phyloP scores from a whole-genome alignment of 352 stramenopile species.

The Blastocystis sp. region DNA sequence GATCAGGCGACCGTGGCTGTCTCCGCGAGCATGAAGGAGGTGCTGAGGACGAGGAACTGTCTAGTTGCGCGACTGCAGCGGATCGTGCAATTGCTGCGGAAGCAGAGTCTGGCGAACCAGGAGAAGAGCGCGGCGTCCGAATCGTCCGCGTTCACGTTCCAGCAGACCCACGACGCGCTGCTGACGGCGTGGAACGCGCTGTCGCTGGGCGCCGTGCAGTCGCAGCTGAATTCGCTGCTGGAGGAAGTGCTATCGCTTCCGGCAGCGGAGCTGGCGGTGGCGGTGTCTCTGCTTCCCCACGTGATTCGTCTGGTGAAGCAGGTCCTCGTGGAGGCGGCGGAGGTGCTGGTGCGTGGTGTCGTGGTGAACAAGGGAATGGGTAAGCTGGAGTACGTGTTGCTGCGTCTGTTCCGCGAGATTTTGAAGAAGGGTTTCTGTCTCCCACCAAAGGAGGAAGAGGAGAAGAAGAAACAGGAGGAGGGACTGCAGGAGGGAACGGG shows the following conservation, averaged over 20 bases:
- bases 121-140: not conserved
- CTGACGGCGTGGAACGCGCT: not conserved
- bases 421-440: conserved; percentile 55
- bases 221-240: not conserved
- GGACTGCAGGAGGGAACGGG: conserved; percentile 84
- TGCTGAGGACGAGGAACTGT: not conserved
- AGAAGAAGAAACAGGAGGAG: conserved; percentile 40
- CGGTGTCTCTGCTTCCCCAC: not conserved
- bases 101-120: not conserved
- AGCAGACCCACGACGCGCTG: conserved; percentile 34
- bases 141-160: not conserved
- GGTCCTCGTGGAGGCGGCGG: not conserved
- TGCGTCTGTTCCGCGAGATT: conserved; percentile 30
- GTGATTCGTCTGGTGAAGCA: conserved; percentile 8
- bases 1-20: not conserved
- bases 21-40: not conserved
- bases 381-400: conserved; percentile 51
- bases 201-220: not conserved
- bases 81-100: not conserved
- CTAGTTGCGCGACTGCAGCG: not conserved
- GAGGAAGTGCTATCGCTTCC: not conserved
- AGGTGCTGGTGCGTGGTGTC: conserved; percentile 24
- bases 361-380: conserved; percentile 38
- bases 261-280: not conserved
- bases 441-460: conserved; percentile 23